Base-by-base conservation (phyloP, 768 basidiomycete genomes). In the Russula ochroleuca region DNA sequence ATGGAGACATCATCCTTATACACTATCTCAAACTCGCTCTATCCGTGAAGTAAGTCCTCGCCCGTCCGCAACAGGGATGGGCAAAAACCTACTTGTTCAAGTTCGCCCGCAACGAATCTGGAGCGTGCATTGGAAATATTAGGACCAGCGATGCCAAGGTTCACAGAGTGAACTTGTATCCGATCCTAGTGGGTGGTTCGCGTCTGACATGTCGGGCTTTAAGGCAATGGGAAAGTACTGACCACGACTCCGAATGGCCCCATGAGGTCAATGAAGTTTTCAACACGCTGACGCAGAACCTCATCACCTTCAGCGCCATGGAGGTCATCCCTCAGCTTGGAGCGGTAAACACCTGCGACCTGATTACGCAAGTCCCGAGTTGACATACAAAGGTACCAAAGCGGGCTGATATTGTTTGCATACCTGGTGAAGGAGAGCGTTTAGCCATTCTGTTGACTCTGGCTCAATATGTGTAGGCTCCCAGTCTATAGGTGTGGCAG, bases 401-500 rank as follows among this genome's bases (percentile, higher is more conserved):
- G 33, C 2, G 31, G 25, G 13, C 23, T 17, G 28, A 68, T 23
- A 35, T 23, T 28, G 15, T 40, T 41, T 40, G 72, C 81, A 41
- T 68, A 90, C 94, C 80, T 97, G 92, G 53, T 84, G 85, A 61
- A 94, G 75, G 37, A 99, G 78, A 23, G 83, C 78, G 73, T 97
- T 98, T 65, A 98, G 81, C 97, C 97, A 98, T 70, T 92, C 91
- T 28, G 87, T 83, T 1, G 92, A 89, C 73, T 98, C 96, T 45
- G 80, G 74, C 60, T 66, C 75, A 37, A 50, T 66, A 69, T 64
- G 72, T 75, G 69, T 58, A 35, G 50, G 53, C n/a, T n/a, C n/a
- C n/a, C n/a, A n/a, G n/a, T n/a, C n/a, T n/a, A n/a, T n/a, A n/a
- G n/a, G n/a, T n/a, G n/a, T n/a, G n/a, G n/a, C n/a, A n/a, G n/a